Evolutionary conservation across 176 grass and related monocot genomes (phyloP).

Genomic region (Musa troglodytarum): DNA sequence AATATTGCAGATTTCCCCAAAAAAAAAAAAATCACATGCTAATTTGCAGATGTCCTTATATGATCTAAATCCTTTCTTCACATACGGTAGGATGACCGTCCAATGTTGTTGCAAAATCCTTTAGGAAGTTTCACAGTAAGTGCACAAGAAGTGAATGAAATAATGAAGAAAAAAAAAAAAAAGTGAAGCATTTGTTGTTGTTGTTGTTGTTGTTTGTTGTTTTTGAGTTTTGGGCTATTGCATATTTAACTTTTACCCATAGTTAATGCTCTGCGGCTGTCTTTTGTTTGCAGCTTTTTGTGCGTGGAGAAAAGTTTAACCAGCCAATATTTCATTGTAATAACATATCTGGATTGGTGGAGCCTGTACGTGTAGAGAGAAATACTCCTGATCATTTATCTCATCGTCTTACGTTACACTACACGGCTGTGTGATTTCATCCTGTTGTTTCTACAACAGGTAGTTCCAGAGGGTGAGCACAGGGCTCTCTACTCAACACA

Average conservation of each 20-base stretch:
- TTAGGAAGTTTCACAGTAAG: too few species aligned
- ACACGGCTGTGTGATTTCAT: neutral
- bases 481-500: constrained; percentile 85
- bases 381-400: neutral
- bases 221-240: neutral
- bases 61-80: too few species aligned
- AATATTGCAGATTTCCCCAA: too few species aligned
- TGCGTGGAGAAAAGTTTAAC: constrained; percentile 87
- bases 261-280: neutral
- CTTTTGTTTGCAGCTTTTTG: constrained; percentile 47
- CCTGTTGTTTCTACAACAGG: constrained; percentile 26
- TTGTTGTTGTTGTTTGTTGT: neutral
- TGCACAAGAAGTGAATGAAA: too few species aligned
- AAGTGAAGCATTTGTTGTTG: too few species aligned
- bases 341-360: constrained; percentile 86
- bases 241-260: too few species aligned
- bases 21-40: too few species aligned
- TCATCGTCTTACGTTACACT: neutral
- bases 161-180: too few species aligned
- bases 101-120: too few species aligned
- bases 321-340: constrained; percentile 96
- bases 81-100: too few species aligned
- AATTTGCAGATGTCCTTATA: too few species aligned
- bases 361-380: constrained; percentile 63
- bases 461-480: constrained; percentile 68